Percentiles rank a stretch among this genome's conserved stretches.
Conservation (phyloP, 768 basidiomycete genomes). For the Mycena pura region DNA sequence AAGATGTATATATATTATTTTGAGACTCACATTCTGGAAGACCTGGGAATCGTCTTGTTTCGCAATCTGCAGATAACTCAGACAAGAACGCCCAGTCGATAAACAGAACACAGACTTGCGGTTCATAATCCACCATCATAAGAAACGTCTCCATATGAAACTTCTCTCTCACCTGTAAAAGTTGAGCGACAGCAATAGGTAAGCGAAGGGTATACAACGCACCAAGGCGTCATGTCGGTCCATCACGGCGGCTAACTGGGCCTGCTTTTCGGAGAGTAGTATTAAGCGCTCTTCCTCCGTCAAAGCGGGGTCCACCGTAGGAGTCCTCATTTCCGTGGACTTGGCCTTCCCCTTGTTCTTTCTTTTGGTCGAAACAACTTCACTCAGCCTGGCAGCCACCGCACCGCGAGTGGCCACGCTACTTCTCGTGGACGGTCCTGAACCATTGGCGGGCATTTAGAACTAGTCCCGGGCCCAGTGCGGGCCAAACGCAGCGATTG, state of each 20-base stretch:
- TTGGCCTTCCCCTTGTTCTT: conserved; percentile 31
- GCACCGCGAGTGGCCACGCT: conserved; percentile 7
- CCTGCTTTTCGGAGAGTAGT: conserved; percentile 65
- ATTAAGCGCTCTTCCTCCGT: conserved; percentile 46
- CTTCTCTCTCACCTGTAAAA: conserved; percentile 74
- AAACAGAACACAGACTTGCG: conserved; percentile 60
- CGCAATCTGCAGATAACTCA: conserved; percentile 29
- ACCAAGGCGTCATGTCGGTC: conserved; percentile 80
- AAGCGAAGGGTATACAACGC: conserved; percentile 40
- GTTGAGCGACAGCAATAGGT: conserved; percentile 6
- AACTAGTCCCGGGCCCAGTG: conserved; percentile 1
- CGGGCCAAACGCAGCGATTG: background rate
- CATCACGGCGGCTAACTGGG: conserved; percentile 61
- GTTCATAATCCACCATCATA: conserved; percentile 79
- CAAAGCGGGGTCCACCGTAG: conserved; percentile 31
- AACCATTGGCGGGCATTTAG: conserved; percentile 8
- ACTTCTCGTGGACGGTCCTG: background rate
- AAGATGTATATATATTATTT: too few relatives aligned
- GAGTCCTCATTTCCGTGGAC: conserved; percentile 20
- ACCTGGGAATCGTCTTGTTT: conserved; percentile 71
- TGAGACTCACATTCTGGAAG: conserved; percentile 50
- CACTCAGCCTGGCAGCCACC: background rate
- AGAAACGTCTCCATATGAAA: conserved; percentile 90
- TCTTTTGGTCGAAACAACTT: conserved; percentile 20
- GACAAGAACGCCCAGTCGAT: conserved; percentile 6